Base-by-base conservation (phyloP, 352 stramenopile genomes). In the Phytophthora meadii region DNA sequence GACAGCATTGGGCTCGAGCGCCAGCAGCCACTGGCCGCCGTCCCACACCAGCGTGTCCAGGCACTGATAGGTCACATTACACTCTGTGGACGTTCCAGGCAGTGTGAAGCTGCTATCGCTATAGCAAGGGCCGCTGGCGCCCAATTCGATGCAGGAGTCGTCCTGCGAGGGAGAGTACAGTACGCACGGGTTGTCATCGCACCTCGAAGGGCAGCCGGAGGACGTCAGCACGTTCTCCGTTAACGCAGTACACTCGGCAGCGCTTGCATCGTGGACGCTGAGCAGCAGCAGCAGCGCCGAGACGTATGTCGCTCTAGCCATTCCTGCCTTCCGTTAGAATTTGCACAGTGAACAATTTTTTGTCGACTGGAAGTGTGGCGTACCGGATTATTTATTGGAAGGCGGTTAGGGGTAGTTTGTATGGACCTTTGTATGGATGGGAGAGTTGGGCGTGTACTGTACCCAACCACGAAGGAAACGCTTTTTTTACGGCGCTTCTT, bases 41-140 rank as follows among this genome's bases (percentile, higher is more conserved):
- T 70, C 57, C 50, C 54, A 72, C 12, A 88, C 50, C 34, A 88
- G 52, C 44, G 61, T 70, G 46, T 84, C 70, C 15, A 90, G 58
- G 19, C 81, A 90, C 61, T 90, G 79, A 32, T 85, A 89, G 22
- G 74, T 88, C 10, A 89, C 34, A 24, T 87, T 74, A 52, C 80
- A 89, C 22, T 37, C 39, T 5, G 53, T 54, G 15, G 49, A 54
- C 1, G 68, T 48, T 3, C 68, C 67, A 4, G 73, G 56, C 10
- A 76, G 27, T 24, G 61, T 67, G 28, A 74, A 82, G 54, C 22
- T 28, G 36, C 44, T 65, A 7, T 79, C 65, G 25, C 41, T 58
- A 65, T 74, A 74, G 58, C 76, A 82, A 0, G 68, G 65, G 42
- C 79, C 78, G 40, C 61, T 74, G 17, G 74, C 63, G 19, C 65